These are phyloP conservation scores for Sarcomyxa edulis DNA, from an alignment of 768 basidiomycete genomes.

Conservation along the genomic window DNA sequence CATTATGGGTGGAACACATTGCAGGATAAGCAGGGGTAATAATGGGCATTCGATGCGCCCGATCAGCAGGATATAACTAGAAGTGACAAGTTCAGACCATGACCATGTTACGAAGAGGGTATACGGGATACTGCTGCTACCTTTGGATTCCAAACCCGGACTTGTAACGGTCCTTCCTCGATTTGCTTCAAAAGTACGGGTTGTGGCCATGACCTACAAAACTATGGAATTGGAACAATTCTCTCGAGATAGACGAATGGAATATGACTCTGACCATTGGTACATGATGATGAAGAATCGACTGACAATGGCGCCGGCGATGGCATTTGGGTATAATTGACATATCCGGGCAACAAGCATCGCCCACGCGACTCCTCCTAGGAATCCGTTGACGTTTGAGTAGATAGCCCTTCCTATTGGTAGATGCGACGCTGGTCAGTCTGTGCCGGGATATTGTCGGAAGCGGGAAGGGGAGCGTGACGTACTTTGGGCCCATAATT, in stretches of 20 bases:
- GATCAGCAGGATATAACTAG: constrained; percentile 85
- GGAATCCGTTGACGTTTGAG: constrained; percentile 96
- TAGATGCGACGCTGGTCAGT: constrained; percentile 4
- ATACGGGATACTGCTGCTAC: constrained; percentile 28
- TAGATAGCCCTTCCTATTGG: constrained; percentile 86
- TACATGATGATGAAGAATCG: constrained; percentile 98
- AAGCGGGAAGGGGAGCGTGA: constrained; percentile 11
- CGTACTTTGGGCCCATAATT: constrained; percentile 95
- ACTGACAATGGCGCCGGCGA: constrained; percentile 92
- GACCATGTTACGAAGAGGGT: too few species aligned
- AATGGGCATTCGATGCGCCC: constrained; percentile 98
- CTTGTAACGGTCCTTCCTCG: constrained; percentile 88
- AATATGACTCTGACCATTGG: constrained; percentile 72
- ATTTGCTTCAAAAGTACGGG: constrained; percentile 97
- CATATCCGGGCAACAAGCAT: constrained; percentile 99
- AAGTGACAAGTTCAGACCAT: too few species aligned
- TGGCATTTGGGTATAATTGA: constrained; percentile 94
- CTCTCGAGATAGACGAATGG: not conserved
- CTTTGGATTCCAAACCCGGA: constrained; percentile 98
- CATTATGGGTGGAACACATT: constrained; percentile 99
- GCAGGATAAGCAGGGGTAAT: constrained; percentile 99
- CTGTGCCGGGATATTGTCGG: too few species aligned
- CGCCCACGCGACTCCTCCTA: constrained; percentile 98
- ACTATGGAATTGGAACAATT: constrained; percentile 8
- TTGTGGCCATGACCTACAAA: constrained; percentile 91